These are phyloP conservation scores for Nepenthes gracilis DNA, from an alignment of 148 eudicot species.

Conservation along the genomic window DNA sequence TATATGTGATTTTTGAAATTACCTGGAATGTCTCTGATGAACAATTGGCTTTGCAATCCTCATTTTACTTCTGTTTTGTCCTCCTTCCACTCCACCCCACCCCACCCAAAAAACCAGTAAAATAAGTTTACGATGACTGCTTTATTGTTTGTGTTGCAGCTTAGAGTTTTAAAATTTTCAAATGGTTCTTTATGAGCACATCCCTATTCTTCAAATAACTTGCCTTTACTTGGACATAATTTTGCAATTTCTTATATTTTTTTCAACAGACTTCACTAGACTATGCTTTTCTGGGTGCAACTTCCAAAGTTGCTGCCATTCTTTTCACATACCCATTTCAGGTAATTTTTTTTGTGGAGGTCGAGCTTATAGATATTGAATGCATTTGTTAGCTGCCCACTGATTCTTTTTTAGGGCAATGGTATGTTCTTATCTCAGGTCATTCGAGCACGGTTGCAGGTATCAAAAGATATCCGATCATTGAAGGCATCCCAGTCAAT, in stretches of 20 bases:
- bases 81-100: too few relatives aligned
- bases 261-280: constrained; percentile 61
- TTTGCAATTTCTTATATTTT: constrained; percentile 2
- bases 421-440: constrained; percentile 37
- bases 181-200: too few relatives aligned
- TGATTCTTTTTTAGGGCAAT: background rate
- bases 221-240: background rate
- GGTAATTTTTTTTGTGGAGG: constrained; percentile 21
- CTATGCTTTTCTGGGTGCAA: constrained; percentile 75
- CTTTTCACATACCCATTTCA: constrained; percentile 84
- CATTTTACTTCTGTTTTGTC: too few relatives aligned
- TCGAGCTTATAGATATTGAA: background rate
- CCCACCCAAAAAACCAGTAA: too few relatives aligned
- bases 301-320: constrained; percentile 86
- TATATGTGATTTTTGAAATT: too few relatives aligned
- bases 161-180: too few relatives aligned
- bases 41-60: too few relatives aligned
- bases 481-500: background rate
- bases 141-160: too few relatives aligned
- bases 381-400: background rate
- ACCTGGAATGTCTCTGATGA: too few relatives aligned
- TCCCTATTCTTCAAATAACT: background rate
- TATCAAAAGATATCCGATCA: constrained; percentile 13
- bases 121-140: too few relatives aligned
- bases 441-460: constrained; percentile 94